Evolutionary conservation across 495 filamentous ascomycete species (phyloP), one percentile per base, ranked within the genome.

Genomic region (Penicillium argentinense): DNA sequence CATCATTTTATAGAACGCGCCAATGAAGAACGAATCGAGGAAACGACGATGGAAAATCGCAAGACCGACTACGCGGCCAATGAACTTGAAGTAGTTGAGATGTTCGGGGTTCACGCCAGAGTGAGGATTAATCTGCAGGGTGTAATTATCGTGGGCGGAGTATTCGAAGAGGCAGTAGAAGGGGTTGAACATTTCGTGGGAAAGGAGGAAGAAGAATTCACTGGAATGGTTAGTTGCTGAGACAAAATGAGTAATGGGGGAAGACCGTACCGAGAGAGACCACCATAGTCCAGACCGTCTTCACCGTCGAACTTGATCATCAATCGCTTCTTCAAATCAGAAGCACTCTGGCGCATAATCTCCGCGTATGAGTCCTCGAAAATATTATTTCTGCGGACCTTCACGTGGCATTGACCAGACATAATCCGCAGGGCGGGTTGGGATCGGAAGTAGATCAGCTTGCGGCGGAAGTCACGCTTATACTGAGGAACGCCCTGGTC

Each of bases 181-280:
- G 42, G 93, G 93, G 69, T 99, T 99, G 73, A 99, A 99, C 93
- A 99, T 99, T 76, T 99, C 93, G 71, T 99, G 93, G n/a, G 93
- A 97, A 29, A 99, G 82, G 45, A 99, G 78, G 84, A 97, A 99
- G 80, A 99, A 99, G 76, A 97, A 99, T 71, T 99, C 93, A 80
- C 93, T 86, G 60, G 48, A 13, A 16, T 42, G 5, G 32, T 39
- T 33, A 30, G 60, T 73, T 49, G 72, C 64, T 37, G 39, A 42
- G 19, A 36, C 5, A 24, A 27, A 39, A 14, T 17, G 9, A 2
- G 4, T 9, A 19, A 12, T 5, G 11, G 29, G 28, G 25, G 14
- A 2, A 17, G 33, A 38, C 28, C 67, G 51, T 77, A 85, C 84
- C 84, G 81, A 16, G 93, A 99, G 30, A 99, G 82, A 77, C 93